Evolutionary conservation across 2,329 filamentous ascomycete species (phyloP).

Genomic region (Trichoderma guizhouense): DNA sequence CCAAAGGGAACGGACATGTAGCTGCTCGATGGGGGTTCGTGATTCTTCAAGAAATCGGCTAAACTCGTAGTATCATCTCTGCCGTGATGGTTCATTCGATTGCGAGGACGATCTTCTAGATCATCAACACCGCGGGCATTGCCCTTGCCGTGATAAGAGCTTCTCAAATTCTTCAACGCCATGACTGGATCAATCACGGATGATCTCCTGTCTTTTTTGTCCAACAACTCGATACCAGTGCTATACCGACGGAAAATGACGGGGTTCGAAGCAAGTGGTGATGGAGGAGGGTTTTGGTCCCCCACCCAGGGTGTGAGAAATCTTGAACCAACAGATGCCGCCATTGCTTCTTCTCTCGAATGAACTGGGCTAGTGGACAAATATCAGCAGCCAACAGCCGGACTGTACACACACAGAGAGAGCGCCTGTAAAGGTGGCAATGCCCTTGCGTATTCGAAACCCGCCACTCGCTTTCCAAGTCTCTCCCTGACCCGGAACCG

Average conservation of each 20-base stretch:
- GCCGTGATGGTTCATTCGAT: conserved; percentile 19
- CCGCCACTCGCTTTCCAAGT: not conserved
- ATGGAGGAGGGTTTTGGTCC: conserved; percentile 18
- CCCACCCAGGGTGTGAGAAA: conserved; percentile 16
- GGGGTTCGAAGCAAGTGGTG: conserved; percentile 19
- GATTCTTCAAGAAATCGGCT: conserved; percentile 49
- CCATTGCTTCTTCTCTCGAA: conserved; percentile 6
- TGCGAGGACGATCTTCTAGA: conserved; percentile 22
- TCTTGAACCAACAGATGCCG: conserved; percentile 5
- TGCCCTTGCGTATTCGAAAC: conserved; percentile 15
- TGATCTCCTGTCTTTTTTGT: not conserved
- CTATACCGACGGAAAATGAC: conserved; percentile 18
- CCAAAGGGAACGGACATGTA: conserved; percentile 46
- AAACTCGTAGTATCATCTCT: conserved; percentile 36
- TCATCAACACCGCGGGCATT: not conserved
- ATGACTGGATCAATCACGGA: not conserved
- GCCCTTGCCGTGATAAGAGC: not conserved
- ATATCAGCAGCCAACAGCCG: not conserved
- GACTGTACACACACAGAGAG: not conserved
- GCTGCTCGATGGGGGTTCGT: conserved; percentile 47
- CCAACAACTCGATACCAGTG: not conserved
- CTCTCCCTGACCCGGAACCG: not conserved
- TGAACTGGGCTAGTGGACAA: not conserved
- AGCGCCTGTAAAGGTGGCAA: not conserved
- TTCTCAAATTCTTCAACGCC: not conserved